Evolutionary conservation across 2,329 filamentous ascomycete genomes (phyloP).

Genomic region (Cercospora canescens): DNA sequence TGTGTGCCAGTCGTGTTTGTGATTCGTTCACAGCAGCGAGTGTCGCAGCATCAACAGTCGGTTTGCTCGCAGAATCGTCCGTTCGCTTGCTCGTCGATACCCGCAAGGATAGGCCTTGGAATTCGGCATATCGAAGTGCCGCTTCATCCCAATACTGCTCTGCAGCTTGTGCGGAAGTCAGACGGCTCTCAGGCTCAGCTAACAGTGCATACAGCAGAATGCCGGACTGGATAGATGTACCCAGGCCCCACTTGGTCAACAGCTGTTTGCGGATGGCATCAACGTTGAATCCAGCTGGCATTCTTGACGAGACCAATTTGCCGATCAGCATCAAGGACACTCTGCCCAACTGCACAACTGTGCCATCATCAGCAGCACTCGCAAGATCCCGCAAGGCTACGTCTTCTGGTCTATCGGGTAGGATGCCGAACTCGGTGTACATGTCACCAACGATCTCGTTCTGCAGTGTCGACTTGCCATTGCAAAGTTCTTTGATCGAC

Average conservation of each 20-base stretch:
- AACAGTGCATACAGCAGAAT: constrained; percentile 86
- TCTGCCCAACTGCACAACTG: constrained; percentile 97
- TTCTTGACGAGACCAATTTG: constrained; percentile 95
- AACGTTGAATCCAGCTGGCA: constrained; percentile 99
- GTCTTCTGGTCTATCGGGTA: constrained; percentile 97
- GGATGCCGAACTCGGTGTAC: constrained; percentile 97
- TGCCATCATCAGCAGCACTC: constrained; percentile 95
- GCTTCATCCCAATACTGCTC: constrained; percentile 90
- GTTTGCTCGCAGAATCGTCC: too few relatives aligned
- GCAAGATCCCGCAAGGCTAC: constrained; percentile 93
- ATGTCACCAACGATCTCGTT: constrained; percentile 98
- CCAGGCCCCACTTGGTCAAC: constrained; percentile 90
- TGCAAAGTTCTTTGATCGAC: constrained; percentile 99
- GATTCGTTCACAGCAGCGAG: too few relatives aligned
- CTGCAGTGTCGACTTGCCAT: constrained; percentile 97
- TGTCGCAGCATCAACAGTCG: too few relatives aligned
- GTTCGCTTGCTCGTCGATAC: too few relatives aligned
- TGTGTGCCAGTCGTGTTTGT: too few relatives aligned
- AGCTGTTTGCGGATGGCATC: constrained; percentile 93
- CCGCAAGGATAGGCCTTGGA: constrained; percentile 80
- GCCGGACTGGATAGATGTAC: constrained; percentile 83
- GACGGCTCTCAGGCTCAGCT: constrained; percentile 84
- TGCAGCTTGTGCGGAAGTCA: constrained; percentile 86
- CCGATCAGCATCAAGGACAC: constrained; percentile 92
- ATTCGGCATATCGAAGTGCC: constrained; percentile 83